A percentile compares a stretch with the other conserved stretches of the same genome.
phyloP scores from a whole-genome alignment of 768 basidiomycete genomes.

The Strobilomyces confusus region DNA sequence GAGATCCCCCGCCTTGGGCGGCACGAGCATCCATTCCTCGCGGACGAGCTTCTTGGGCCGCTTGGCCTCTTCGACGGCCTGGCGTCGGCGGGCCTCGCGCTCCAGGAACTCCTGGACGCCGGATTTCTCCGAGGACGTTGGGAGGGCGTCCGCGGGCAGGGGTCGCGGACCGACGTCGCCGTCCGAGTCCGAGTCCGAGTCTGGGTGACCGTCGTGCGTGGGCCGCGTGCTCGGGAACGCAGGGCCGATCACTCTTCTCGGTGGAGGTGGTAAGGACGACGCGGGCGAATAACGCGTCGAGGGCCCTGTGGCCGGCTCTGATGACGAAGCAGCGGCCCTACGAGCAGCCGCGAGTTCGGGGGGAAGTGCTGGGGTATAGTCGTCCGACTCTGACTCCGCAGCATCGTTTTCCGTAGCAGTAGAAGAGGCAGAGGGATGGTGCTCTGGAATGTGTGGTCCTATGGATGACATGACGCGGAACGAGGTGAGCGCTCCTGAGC shows the following conservation, averaged over 20 bases:
- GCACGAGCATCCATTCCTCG: slow-evolving; percentile 98
- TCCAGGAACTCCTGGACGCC: slow-evolving; percentile 83
- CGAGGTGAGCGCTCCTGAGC: not conserved
- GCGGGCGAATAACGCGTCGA: slow-evolving; percentile 16
- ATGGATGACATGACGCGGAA: slow-evolving; percentile 35
- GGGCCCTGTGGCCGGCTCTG: slow-evolving; percentile 18
- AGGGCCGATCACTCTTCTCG: slow-evolving; percentile 46
- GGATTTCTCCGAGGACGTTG: slow-evolving; percentile 45
- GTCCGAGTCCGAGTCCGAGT: slow-evolving; percentile 57
- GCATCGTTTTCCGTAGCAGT: slow-evolving; percentile 25
- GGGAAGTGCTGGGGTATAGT: slow-evolving; percentile 70
- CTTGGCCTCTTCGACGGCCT: slow-evolving; percentile 72
- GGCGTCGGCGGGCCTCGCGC: slow-evolving; percentile 72
- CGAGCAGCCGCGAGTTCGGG: slow-evolving; percentile 58
- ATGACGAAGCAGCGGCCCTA: slow-evolving; percentile 28
- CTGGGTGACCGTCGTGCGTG: slow-evolving; percentile 21
- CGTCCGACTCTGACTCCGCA: slow-evolving; percentile 48
- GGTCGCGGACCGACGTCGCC: slow-evolving; percentile 86
- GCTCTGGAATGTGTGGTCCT: slow-evolving; percentile 55
- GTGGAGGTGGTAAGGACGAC: slow-evolving; percentile 13
- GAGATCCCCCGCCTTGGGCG: slow-evolving; percentile 78
- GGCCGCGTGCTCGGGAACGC: slow-evolving; percentile 43
- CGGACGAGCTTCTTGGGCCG: slow-evolving; percentile 77
- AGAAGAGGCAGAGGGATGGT: slow-evolving; percentile 32
- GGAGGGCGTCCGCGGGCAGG: slow-evolving; percentile 42